phyloP scores from a whole-genome alignment of 352 stramenopile species.

The Pythium aquatile region DNA sequence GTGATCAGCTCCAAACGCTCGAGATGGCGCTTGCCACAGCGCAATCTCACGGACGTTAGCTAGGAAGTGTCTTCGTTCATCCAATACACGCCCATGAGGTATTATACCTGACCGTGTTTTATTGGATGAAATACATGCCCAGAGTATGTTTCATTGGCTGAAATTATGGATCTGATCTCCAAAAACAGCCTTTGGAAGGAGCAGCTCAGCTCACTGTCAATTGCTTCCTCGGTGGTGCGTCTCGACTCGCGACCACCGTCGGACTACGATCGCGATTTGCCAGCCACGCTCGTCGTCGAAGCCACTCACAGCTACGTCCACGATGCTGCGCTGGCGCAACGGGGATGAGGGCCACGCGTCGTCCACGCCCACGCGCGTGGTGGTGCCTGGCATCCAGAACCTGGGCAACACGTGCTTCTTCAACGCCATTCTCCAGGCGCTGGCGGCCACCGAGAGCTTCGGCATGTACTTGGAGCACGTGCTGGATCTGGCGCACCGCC shows the following conservation, averaged over 20 bases:
- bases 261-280: neutral
- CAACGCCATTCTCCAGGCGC: slow-evolving; percentile 86
- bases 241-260: neutral
- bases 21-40: slow-evolving; percentile 27
- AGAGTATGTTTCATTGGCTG: slow-evolving; percentile 24
- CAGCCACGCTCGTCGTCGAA: slow-evolving; percentile 8
- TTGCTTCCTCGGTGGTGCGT: neutral
- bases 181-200: neutral
- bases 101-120: neutral
- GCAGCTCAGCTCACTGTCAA: neutral
- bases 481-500: slow-evolving; percentile 33
- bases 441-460: slow-evolving; percentile 71
- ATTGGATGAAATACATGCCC: slow-evolving; percentile 4
- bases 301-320: neutral
- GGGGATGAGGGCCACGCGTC: neutral
- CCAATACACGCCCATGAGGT: neutral
- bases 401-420: slow-evolving; percentile 92
- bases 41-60: neutral
- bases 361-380: slow-evolving; percentile 10
- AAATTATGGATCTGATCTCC: slow-evolving; percentile 8
- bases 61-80: neutral
- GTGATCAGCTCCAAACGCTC: slow-evolving; percentile 35
- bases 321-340: slow-evolving; percentile 19
- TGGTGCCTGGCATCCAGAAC: slow-evolving; percentile 82
- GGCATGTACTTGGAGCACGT: slow-evolving; percentile 69